Evolutionary conservation across 768 basidiomycete species (phyloP).

Genomic region (Gloeophyllum trabeum): DNA sequence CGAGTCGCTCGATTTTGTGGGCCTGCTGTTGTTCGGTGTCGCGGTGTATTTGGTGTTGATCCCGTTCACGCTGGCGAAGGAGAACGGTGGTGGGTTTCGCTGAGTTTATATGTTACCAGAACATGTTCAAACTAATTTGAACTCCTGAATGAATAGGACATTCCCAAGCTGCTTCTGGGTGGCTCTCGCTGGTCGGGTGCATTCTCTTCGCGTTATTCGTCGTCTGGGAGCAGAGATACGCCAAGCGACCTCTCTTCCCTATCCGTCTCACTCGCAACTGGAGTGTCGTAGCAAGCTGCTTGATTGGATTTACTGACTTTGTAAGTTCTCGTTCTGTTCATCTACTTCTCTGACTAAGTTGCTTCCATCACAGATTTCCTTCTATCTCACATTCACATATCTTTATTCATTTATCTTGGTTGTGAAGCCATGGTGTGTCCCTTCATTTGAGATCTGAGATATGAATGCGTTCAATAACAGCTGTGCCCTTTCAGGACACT

Average conservation of each 20-base stretch:
- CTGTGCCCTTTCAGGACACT: constrained; percentile 31
- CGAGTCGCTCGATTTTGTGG: constrained; percentile 34
- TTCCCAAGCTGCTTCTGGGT: no score
- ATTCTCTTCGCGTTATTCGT: constrained; percentile 29
- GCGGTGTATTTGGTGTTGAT: constrained; percentile 41
- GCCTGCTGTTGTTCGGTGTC: constrained; percentile 37
- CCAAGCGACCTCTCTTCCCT: constrained; percentile 50
- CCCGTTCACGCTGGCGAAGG: constrained; percentile 32
- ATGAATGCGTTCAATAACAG: constrained; percentile 5
- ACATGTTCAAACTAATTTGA: no score
- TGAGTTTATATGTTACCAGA: no score
- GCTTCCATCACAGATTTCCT: constrained; percentile 33
- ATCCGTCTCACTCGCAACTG: constrained; percentile 44
- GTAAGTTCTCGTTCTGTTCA: constrained; percentile 18
- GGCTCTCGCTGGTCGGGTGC: constrained; percentile 37
- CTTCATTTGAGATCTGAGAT: not conserved
- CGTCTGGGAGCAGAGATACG: constrained; percentile 37
- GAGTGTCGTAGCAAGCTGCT: constrained; percentile 44
- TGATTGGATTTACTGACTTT: constrained; percentile 58
- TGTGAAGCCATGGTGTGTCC: constrained; percentile 33
- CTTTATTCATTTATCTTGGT: constrained; percentile 57
- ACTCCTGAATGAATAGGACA: no score
- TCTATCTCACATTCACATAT: constrained; percentile 63
- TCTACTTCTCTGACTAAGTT: not conserved
- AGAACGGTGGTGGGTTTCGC: no score